Conservation (phyloP, 768 basidiomycete species). For the Antrodiella citrinella region DNA sequence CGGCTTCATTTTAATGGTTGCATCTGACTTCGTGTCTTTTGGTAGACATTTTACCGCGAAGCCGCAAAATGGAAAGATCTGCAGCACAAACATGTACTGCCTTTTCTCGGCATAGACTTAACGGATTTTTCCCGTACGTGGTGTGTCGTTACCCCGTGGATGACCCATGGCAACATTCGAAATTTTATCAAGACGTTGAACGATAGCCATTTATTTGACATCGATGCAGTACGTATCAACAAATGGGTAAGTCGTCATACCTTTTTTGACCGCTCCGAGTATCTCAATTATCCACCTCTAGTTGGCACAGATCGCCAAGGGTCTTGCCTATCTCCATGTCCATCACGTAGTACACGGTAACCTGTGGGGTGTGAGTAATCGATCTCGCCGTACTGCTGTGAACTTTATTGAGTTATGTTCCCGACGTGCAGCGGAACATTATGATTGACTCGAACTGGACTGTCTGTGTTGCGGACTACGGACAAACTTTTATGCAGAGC, state of each 20-base stretch:
- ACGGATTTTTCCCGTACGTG: no score
- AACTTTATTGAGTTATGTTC: neutral
- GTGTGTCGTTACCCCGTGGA: slow-evolving; percentile 6
- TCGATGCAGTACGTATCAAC: neutral
- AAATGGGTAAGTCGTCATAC: neutral
- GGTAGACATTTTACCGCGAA: neutral
- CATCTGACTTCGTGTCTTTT: no score
- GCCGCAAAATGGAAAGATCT: neutral
- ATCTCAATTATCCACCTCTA: neutral
- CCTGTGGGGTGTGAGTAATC: slow-evolving; percentile 3
- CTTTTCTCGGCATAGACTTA: neutral
- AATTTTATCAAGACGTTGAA: neutral
- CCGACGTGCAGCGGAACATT: slow-evolving; percentile 8
- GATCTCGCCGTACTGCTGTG: neutral
- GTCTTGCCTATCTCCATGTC: slow-evolving; percentile 4
- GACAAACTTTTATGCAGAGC: slow-evolving; percentile 1
- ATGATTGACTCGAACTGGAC: slow-evolving; percentile 4
- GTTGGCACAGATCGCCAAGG: slow-evolving; percentile 1
- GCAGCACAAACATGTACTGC: neutral
- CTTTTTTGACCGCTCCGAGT: neutral
- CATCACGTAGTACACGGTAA: slow-evolving; percentile 6
- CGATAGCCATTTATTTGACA: neutral
- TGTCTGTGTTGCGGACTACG: slow-evolving; percentile 11
- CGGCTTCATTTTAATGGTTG: no score
- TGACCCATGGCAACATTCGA: slow-evolving; percentile 2